Evolutionary conservation across 75 land plant species (phyloP), one percentile per base, ranked within the genome.

Genomic region (Chamaecyparis obtusa): DNA sequence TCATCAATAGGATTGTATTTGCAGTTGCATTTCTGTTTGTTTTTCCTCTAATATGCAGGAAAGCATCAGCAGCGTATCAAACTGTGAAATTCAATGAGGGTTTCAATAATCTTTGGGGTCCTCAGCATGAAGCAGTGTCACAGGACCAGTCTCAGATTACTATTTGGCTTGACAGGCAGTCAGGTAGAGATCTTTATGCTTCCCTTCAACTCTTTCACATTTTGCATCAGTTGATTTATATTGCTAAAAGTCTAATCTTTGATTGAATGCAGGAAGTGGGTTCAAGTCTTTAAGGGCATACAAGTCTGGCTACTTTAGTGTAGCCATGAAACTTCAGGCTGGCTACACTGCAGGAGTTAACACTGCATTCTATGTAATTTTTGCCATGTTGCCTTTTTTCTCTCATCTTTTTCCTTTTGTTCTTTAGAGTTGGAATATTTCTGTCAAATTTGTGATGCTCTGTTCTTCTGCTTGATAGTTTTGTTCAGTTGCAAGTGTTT

Each of bases 321-420:
- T 91, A 36, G 84, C 93, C 36, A 92, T 96, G 44, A 96, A 96
- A 85, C 92, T 96, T 33, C 97, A 95, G 49, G 69, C 93, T 39
- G 93, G 93, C 33, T 95, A 96, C 84, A 93, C 97, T 83, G 97
- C 97, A 4, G 97, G 97, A 87, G 95, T 93, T 3, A 93, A 91
- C 74, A 95, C 94, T 48, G 92, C 94, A 30, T 91, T 96, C 86
- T 96, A 95, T 88, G 97, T 96, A 56, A 90, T 49, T 9, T 30
- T 11, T 74, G 30, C 0, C 35, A 0, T 71, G 21, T 30, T 71
- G 1, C 35, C 30, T n/a, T 35, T 9, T 71, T 30, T 71, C 32
- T 30, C 9, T 33, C 9, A 10, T 1, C 2, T 24, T 64, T 21
- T 24, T 1, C n/a, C n/a, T 24, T 6, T 27, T 64, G 5, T 64